Base-by-base conservation (phyloP, 345 rosid genomes). In the Acer campestre region DNA sequence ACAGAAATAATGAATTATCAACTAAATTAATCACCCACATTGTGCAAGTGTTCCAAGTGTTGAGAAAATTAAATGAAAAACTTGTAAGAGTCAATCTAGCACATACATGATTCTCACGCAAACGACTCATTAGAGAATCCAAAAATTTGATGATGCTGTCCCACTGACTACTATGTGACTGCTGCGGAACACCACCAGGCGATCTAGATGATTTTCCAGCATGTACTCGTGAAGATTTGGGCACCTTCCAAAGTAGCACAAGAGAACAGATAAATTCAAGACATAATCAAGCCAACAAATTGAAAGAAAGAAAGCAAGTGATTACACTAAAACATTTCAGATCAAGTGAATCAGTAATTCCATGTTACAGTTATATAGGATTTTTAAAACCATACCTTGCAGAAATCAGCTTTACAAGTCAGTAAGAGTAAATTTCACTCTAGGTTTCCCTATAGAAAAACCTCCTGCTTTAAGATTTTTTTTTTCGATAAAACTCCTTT, bases 101-200 rank as follows among this genome's bases (percentile, higher is more conserved):
- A 78, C 99, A 70, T 94, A 96, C 99, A 75, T 92, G 88, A 89
- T 96, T 96, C 69, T 89, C 89, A 46, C 85, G 91, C 74, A 96
- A 86, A 79, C 89, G 88, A 49, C 75, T 85, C 93, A 94, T 83
- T 62, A 96, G 94, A 78, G 94, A 90, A 85, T 96, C 93, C 97
- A 96, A 84, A 90, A 96, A 96, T 70, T 86, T 87, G 78, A 91
- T 89, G 84, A 96, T 96, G 84, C 86, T 86, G 70, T 94, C 98
- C 99, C 99, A 96, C 58, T 91, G 97, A 83, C 86, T 92, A 82
- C 69, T 83, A 20, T 85, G 80, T 78, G 87, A 77, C 71, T 88
- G 98, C 82, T 85, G 97, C 42, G 86, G 82, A 75, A 83, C 49
- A 72, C 86, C 84, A 68, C 93, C 87, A 38, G 98, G 93, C 69